Conservation (phyloP, 768 basidiomycete species). For the Hygrocybe punicea region DNA sequence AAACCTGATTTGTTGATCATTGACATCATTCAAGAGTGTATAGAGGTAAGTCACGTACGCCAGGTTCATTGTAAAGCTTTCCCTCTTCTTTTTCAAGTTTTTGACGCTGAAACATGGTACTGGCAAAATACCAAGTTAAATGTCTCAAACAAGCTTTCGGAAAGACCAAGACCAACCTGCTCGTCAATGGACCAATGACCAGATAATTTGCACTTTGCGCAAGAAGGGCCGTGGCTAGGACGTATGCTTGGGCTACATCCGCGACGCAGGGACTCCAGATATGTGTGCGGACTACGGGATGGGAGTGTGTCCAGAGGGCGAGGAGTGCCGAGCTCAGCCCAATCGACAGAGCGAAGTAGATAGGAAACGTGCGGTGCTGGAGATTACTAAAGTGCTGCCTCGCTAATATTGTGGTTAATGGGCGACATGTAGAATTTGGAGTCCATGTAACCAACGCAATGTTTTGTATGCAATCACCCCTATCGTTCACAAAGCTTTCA, state of each 20-base stretch:
- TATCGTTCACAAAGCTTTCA: slow-evolving; percentile 17
- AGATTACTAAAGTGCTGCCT: slow-evolving; percentile 70
- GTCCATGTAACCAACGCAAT: slow-evolving; percentile 46
- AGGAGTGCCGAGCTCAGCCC: slow-evolving; percentile 52
- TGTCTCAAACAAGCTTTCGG: neutral
- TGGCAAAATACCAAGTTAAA: slow-evolving; percentile 20
- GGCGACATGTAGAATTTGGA: slow-evolving; percentile 1
- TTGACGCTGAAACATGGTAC: slow-evolving; percentile 74
- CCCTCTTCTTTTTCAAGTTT: slow-evolving; percentile 72
- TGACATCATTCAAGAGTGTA: neutral
- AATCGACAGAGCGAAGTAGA: slow-evolving; percentile 67
- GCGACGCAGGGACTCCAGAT: slow-evolving; percentile 46
- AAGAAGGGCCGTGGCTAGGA: slow-evolving; percentile 44
- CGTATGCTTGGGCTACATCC: slow-evolving; percentile 66
- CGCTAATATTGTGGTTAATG: slow-evolving; percentile 36
- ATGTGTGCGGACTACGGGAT: slow-evolving; percentile 52
- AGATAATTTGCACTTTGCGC: slow-evolving; percentile 61
- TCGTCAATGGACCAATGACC: slow-evolving; percentile 68
- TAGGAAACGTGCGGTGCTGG: slow-evolving; percentile 70
- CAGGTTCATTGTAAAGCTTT: slow-evolving; percentile 59
- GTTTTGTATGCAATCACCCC: slow-evolving; percentile 60
- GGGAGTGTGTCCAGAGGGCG: slow-evolving; percentile 54
- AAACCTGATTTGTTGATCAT: slow-evolving; percentile 43
- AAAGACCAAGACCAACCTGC: slow-evolving; percentile 49
- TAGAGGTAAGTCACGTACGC: slow-evolving; percentile 42